Base-by-base conservation (phyloP, 352 stramenopile genomes). In the Aphanomyces euteiches region DNA sequence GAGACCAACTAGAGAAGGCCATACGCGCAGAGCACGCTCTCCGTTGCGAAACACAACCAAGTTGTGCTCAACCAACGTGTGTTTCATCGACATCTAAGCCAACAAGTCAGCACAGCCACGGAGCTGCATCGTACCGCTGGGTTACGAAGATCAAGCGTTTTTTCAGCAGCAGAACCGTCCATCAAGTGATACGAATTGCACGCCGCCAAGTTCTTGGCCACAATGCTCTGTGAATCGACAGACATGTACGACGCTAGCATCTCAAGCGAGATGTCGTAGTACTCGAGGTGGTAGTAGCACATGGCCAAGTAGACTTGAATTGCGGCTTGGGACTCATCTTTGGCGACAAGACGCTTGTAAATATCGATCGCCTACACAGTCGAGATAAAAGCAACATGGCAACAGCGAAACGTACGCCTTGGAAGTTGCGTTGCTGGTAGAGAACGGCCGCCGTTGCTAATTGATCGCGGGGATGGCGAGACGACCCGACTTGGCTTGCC, bases 271-370 rank as follows among this genome's bases (percentile, higher is more conserved):
- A 93, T 74, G 60, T 91, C 85, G 39, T 86, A 88, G 72, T 89
- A 91, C 53, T 87, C 83, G 13, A 86, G 56, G 15, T 80, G 75
- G 72, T 88, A 91, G 73, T 91, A 93, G 66, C 83, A 91, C 69
- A 91, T 77, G 8, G 83, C 82, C 12, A 93, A 68, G 73, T 93
- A 93, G 39, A 91, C 78, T 34, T 90, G 77, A 34, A 93, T 53
- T 3, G 82, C 82, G 3, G 66, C 70, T 0, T 74, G 50, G 1
- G 74, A 41, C 13, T 79, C 76, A 60, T 79, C 56, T 17, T 74
- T 56, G 1, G 72, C 53, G 0, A 85, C 36, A 7, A 91, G 38
- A 7, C 73, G 75, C 74, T 91, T 93, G 82, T 90, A 93, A 56
- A 90, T 82, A 43, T 90, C 82, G 37, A 83, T 74, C 15, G 76